Evolutionary conservation across 257 asterid species (phyloP).

Genomic region (Salvia rosmarinus): DNA sequence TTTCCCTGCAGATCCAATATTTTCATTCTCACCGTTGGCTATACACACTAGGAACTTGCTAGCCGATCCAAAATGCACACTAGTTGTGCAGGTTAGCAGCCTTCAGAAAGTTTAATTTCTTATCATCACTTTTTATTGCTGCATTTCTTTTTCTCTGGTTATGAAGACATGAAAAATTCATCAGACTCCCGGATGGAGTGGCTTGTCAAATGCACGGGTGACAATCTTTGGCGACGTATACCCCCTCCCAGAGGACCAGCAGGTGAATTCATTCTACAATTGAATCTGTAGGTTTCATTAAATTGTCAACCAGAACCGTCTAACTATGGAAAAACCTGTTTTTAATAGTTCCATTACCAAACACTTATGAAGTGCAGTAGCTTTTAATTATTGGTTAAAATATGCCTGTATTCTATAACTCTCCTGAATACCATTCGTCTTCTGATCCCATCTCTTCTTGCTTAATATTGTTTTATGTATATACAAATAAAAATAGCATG

Average conservation of each 20-base stretch:
- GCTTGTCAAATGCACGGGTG: slow-evolving; percentile 97
- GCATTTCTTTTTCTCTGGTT: slow-evolving; percentile 23
- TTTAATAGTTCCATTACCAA: background rate
- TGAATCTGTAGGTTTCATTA: slow-evolving; percentile 3
- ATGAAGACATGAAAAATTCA: slow-evolving; percentile 29
- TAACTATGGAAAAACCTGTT: slow-evolving; percentile 6
- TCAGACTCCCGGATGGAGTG: slow-evolving; percentile 99
- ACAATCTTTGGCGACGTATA: slow-evolving; percentile 91
- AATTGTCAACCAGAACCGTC: background rate
- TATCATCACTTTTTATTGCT: slow-evolving; percentile 25
- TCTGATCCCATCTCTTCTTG: background rate
- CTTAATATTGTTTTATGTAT: background rate
- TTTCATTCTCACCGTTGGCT: slow-evolving; percentile 95
- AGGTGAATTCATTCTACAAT: slow-evolving; percentile 55
- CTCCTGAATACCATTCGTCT: background rate
- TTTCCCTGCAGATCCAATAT: slow-evolving; percentile 75
- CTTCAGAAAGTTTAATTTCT: slow-evolving; percentile 25
- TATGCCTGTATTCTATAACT: background rate
- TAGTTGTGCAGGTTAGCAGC: slow-evolving; percentile 85
- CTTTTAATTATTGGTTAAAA: background rate
- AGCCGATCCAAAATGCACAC: slow-evolving; percentile 89
- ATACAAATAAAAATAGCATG: background rate
- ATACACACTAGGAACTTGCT: slow-evolving; percentile 97
- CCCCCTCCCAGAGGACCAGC: slow-evolving; percentile 91
- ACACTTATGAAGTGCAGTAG: background rate